Evolutionary conservation across 2,329 filamentous ascomycete genomes (phyloP).

Genomic region (Byssoonygena ceratinophila): DNA sequence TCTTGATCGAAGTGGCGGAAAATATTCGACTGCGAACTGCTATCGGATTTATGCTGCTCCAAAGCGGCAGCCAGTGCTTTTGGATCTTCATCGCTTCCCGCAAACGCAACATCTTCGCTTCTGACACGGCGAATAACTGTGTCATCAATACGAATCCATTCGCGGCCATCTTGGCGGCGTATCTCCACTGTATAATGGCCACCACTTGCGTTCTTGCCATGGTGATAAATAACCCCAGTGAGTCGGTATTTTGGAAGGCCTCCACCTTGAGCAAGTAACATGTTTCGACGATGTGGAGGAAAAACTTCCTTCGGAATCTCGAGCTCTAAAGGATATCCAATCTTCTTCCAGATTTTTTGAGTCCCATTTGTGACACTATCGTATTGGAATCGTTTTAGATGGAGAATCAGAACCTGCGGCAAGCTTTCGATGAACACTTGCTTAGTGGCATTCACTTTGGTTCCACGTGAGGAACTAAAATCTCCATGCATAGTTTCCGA

Average conservation of each 20-base stretch:
- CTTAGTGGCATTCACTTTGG: conserved; percentile 71
- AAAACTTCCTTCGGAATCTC: conserved; percentile 89
- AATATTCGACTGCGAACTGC: conserved; percentile 52
- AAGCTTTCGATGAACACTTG: conserved; percentile 89
- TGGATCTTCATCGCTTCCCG: conserved; percentile 67
- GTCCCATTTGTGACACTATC: conserved; percentile 71
- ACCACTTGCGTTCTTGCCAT: conserved; percentile 90
- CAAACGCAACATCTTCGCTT: conserved; percentile 80
- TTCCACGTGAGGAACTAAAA: conserved; percentile 67
- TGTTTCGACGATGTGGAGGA: conserved; percentile 60
- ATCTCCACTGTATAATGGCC: conserved; percentile 98
- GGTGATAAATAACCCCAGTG: conserved; percentile 88
- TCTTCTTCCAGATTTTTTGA: conserved; percentile 97
- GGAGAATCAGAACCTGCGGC: conserved; percentile 82
- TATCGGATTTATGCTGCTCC: conserved; percentile 48
- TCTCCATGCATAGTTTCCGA: conserved; percentile 77
- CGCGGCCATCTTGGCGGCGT: conserved; percentile 80
- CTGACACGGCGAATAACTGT: conserved; percentile 77
- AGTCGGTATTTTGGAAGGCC: conserved; percentile 73
- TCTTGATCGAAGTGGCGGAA: conserved; percentile 59
- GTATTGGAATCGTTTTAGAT: conserved; percentile 95
- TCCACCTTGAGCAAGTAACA: conserved; percentile 54
- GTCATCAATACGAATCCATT: conserved; percentile 95
- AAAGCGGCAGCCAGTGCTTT: conserved; percentile 55
- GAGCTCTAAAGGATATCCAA: conserved; percentile 87